Evolutionary conservation across 2,329 filamentous ascomycete species (phyloP), one percentile per base, ranked within the genome.

Genomic region (Pseudocercospora cruenta): DNA sequence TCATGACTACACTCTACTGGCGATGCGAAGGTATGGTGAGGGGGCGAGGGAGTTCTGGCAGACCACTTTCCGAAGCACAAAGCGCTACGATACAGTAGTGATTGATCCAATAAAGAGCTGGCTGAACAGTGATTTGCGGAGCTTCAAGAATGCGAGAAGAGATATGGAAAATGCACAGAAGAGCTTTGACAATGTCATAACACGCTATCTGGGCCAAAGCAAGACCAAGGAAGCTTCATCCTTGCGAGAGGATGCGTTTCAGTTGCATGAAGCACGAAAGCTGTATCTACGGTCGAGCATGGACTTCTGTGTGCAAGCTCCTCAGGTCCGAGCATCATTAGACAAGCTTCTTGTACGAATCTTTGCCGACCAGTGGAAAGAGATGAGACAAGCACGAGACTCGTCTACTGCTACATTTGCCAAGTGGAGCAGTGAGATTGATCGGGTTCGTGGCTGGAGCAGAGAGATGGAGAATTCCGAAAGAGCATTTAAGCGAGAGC

Each of bases 401-500:
- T 83, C 86, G 2, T 86, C 88, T 19, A 82, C 83, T 19, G 85
- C 80, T 6, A 81, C 84, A 31, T 90, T 94, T 59, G 83, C 85
- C 3, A 88, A 88, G 70, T 93, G 88, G 84, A 87, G 85, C 14
- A 82, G 85, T 28, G 95, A 98, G 78, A 93, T 99, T 86, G 94
- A 97, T 70, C 88, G 95, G 21, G 90, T 99, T 62, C 89, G 91
- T 67, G 93, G 94, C 33, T 99, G 95, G 95, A 90, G 92, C 64
- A 92, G 90, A 75, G 93, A 97, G 78, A 94, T 99, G 91, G 94
- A 97, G 79, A 85, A 88, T 58, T 90, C 91, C n/a, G 95, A 98
- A 79, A 86, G 87, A 49, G 84, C 90, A 3, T 97, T 98, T 78
- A 91, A 89, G 76, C 84, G 90, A 33, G 94, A 98, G 80, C 83